Evolutionary conservation across 2,329 filamentous ascomycete species (phyloP).

Genomic region (Aureobasidium sp.): DNA sequence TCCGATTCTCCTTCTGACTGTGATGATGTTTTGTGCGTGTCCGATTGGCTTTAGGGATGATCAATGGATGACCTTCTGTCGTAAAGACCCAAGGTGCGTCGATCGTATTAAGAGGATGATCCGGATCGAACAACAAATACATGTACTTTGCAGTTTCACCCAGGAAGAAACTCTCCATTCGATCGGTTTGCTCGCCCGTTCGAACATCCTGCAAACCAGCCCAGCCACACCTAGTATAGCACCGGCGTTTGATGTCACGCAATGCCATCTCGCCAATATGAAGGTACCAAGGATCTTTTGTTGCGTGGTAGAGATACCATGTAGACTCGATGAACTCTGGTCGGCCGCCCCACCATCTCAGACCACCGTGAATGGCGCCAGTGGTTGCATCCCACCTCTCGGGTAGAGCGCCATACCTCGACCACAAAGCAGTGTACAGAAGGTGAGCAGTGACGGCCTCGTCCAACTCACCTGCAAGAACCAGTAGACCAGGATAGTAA

Average conservation of each 20-base stretch:
- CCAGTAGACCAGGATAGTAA: conserved; percentile 85
- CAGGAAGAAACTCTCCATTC: conserved; percentile 98
- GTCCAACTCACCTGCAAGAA: conserved; percentile 79
- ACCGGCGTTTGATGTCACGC: conserved; percentile 77
- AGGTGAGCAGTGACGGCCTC: conserved; percentile 87
- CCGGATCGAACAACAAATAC: conserved; percentile 79
- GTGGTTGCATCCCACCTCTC: conserved; percentile 89
- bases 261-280: conserved; percentile 94
- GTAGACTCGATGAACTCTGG: conserved; percentile 97
- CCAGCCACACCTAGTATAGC: conserved; percentile 89
- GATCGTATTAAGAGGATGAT: conserved; percentile 78
- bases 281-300: conserved; percentile 90
- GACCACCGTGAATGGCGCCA: conserved; percentile 73
- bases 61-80: conserved; percentile 87
- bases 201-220: conserved; percentile 61
- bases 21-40: conserved; percentile 46
- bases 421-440: conserved; percentile 89
- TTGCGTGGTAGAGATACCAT: conserved; percentile 91
- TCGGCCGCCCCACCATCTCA: conserved; percentile 90
- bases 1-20: conserved; percentile 3
- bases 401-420: conserved; percentile 83
- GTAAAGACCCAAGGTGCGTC: conserved; percentile 90
- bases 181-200: conserved; percentile 76
- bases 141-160: conserved; percentile 96
- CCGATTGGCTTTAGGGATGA: conserved; percentile 54